Evolutionary conservation across 306 rosid species (phyloP).

Genomic region (Neltuma alba): DNA sequence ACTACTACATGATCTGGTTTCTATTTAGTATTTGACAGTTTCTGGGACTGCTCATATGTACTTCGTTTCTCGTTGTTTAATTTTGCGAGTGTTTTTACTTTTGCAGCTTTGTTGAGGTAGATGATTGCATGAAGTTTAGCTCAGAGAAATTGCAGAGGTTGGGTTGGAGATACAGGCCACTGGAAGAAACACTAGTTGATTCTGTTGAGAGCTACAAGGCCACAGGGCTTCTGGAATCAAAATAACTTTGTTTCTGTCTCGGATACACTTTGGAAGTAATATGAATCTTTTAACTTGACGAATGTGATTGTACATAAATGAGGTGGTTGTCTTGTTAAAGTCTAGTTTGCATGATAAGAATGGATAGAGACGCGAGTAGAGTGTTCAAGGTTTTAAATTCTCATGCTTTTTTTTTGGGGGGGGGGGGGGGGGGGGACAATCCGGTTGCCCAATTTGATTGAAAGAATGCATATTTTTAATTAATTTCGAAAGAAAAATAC

Average conservation of each 20-base stretch:
- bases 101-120: conserved; percentile 51
- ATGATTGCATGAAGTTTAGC: conserved; percentile 31
- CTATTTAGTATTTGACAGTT: conserved; percentile 3
- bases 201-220: conserved; percentile 54
- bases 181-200: conserved; percentile 64
- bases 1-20: background rate
- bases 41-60: background rate
- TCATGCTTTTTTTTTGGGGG: too few species aligned
- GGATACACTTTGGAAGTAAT: conserved; percentile 6
- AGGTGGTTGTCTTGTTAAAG: too few species aligned
- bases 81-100: background rate
- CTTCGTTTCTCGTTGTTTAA: background rate
- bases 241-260: conserved; percentile 4
- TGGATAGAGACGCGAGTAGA: too few species aligned
- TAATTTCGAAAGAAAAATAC: too few species aligned
- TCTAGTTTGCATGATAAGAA: too few species aligned
- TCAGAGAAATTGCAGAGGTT: conserved; percentile 59
- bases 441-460: too few species aligned
- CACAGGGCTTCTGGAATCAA: conserved; percentile 42
- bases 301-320: too few species aligned
- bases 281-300: background rate
- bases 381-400: too few species aligned
- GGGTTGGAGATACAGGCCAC: conserved; percentile 63
- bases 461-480: too few species aligned
- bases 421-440: too few species aligned